phyloP scores from a whole-genome alignment of 805 yeast species.

The Pichia thaimueangensis region DNA sequence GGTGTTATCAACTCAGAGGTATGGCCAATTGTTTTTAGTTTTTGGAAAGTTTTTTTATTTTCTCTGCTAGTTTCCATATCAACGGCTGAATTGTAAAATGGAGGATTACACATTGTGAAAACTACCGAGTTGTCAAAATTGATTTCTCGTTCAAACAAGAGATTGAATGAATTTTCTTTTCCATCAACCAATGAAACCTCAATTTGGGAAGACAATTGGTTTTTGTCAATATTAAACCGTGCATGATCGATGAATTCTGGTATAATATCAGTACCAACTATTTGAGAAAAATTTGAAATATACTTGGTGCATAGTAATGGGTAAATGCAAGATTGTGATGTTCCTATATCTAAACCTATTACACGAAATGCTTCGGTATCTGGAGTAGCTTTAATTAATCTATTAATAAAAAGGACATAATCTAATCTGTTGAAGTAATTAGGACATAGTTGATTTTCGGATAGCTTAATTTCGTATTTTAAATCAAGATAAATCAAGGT shows the following conservation, averaged over 20 bases:
- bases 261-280: constrained; percentile 41
- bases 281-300: constrained; percentile 6
- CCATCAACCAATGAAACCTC: constrained; percentile 8
- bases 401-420: constrained; percentile 21
- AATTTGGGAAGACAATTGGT: constrained; percentile 22
- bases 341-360: constrained; percentile 42
- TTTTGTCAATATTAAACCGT: constrained; percentile 21
- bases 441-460: constrained; percentile 26
- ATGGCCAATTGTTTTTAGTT: constrained; percentile 27
- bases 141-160: background rate
- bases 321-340: constrained; percentile 44
- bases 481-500: constrained; percentile 17
- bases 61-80: constrained; percentile 27
- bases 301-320: constrained; percentile 33
- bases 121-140: constrained; percentile 10
- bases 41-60: constrained; percentile 20
- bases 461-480: constrained; percentile 15
- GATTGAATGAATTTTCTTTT: constrained; percentile 5
- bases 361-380: background rate
- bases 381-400: constrained; percentile 9
- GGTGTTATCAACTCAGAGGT: constrained; percentile 33
- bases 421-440: constrained; percentile 26
- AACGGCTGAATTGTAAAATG: constrained; percentile 35
- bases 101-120: constrained; percentile 48
- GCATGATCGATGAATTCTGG: constrained; percentile 29